Evolutionary conservation across 352 stramenopile genomes (phyloP).

Genomic region (Globisporangium canariense): DNA sequence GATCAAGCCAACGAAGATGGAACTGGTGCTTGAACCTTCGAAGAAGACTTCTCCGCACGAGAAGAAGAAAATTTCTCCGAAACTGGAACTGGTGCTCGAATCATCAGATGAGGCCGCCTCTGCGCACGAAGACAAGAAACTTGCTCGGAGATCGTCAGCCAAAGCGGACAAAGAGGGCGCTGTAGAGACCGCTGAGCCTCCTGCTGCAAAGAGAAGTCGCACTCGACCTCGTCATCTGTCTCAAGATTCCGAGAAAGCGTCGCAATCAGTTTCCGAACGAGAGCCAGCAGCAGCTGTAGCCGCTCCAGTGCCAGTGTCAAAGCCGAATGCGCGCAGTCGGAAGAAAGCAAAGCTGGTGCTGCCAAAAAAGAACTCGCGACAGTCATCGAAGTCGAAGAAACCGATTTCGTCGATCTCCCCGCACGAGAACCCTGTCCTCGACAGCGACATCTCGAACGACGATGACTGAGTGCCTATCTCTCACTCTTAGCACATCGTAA

Average conservation of each 20-base stretch:
- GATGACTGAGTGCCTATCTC: background rate
- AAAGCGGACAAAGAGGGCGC: background rate
- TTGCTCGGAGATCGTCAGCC: background rate
- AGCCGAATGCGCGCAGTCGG: conserved; percentile 6
- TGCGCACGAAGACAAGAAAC: background rate
- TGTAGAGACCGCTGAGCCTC: background rate
- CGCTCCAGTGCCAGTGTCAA: background rate
- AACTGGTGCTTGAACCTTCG: background rate
- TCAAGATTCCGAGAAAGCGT: background rate
- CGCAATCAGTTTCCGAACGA: background rate
- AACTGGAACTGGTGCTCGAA: conserved; percentile 1
- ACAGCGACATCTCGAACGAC: conserved; percentile 16
- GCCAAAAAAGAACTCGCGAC: conserved; percentile 10
- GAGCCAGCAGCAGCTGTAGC: background rate
- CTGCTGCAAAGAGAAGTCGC: conserved; percentile 4
- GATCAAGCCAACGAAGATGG: conserved; percentile 13
- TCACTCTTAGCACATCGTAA: background rate
- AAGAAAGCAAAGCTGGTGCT: conserved; percentile 15
- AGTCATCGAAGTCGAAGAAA: conserved; percentile 12
- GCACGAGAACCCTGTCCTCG: conserved; percentile 16
- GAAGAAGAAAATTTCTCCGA: conserved; percentile 4
- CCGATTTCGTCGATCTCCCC: conserved; percentile 16
- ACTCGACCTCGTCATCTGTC: conserved; percentile 4
- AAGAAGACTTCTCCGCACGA: conserved; percentile 2
- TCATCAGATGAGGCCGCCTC: background rate